Evolutionary conservation across 805 yeast species (phyloP), one percentile per base, ranked within the genome.

Genomic region (Candida koratica): DNA sequence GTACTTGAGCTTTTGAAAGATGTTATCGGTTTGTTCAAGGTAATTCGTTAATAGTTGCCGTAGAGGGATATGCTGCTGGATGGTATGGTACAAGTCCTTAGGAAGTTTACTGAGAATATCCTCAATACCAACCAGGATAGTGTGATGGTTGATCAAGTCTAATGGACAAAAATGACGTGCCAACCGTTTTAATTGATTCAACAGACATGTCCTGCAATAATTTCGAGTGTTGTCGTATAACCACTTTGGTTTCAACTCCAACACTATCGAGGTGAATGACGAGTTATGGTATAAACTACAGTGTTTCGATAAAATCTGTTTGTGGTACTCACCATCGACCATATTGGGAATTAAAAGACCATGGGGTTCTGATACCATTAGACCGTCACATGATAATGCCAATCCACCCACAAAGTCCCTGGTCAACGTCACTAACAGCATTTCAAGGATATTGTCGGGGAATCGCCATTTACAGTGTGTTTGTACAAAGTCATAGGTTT

Each of bases 201-300:
- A 56, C 38, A 80, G 80, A 47, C 84, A 78, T 3, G 81, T 78
- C 5, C 84, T 56, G 46, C 84, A 78, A 17, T 67, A 62, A 31
- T 53, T 42, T 24, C 50, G 49, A 11, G 58, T 61, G 25, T 75
- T 69, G 43, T 65, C 73, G 20, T 60, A 50, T 10, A 79, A 59
- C 84, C 84, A 78, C 52, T 78, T 78, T 1, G 84, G 84, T 49
- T 78, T 78, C 45, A 77, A 60, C 44, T 78, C 81, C 10, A 73
- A 49, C 2, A 64, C 57, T 1, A 55, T 46, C 5, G 56, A 50
- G 27, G 42, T 43, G 28, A 34, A 31, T 9, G 19, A 23, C 30
- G 28, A 26, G 32, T 39, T 33, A 28, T 43, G 41, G 29, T 52
- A 52, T 6, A 69, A 45, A 11, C 60, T 63, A 41, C 60, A 63